Evolutionary conservation across 2,329 filamentous ascomycete species (phyloP).

Genomic region (Colletotrichum euphorbiae): DNA sequence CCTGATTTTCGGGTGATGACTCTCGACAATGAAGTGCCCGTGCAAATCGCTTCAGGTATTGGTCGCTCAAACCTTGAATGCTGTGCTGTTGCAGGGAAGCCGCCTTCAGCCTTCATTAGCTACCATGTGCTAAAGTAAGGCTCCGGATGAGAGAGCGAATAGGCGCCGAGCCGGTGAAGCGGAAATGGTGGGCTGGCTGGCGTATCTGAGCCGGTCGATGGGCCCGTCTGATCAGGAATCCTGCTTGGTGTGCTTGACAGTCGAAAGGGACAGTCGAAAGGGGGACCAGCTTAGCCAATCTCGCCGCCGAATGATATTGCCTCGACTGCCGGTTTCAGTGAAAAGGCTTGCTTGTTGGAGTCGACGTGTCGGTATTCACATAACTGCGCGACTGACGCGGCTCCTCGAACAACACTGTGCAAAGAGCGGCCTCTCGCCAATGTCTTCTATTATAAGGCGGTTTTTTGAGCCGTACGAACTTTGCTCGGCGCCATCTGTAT

Average conservation of each 20-base stretch:
- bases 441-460: not conserved
- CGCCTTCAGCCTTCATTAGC: constrained; percentile 17
- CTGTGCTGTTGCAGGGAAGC: constrained; percentile 13
- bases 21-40: constrained; percentile 13
- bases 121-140: constrained; percentile 9
- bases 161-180: constrained; percentile 24
- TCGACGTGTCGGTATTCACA: not conserved
- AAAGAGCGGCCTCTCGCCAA: not conserved
- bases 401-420: not conserved
- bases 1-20: constrained; percentile 10
- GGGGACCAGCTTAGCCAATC: not conserved
- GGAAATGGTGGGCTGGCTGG: constrained; percentile 5
- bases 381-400: not conserved
- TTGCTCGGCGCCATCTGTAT: not conserved
- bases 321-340: constrained; percentile 11
- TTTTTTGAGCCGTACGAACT: not conserved
- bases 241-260: constrained; percentile 13
- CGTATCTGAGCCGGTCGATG: constrained; percentile 20
- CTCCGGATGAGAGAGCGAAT: constrained; percentile 29
- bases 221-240: constrained; percentile 19
- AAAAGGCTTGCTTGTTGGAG: not conserved
- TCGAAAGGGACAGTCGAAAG: not conserved
- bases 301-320: not conserved
- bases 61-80: constrained; percentile 31
- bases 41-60: constrained; percentile 36